Conservation (phyloP, 1,284 basidiomycete species). For the Termitomyces sp. region DNA sequence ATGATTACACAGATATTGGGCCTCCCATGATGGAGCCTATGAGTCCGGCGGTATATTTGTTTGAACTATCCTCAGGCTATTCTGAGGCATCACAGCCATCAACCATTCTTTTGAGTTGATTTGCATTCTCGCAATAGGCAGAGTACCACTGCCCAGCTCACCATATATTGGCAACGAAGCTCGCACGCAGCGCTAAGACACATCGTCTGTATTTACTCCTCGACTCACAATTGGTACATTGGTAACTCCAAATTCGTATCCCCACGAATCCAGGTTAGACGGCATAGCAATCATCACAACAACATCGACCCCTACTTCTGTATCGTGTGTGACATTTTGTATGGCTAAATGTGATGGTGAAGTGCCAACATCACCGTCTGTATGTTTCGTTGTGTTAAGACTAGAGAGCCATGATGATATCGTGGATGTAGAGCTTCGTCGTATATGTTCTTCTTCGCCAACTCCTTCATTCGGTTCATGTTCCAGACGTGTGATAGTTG, state of each 20-base stretch:
- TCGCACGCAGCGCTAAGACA: background rate
- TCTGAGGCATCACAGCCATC: too few species aligned
- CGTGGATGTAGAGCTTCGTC: conserved; percentile 2
- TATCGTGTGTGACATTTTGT: conserved; percentile 1
- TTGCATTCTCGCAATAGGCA: background rate
- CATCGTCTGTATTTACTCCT: background rate
- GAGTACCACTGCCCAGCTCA: background rate
- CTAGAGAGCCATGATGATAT: conserved; percentile 5
- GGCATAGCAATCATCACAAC: conserved; percentile 30
- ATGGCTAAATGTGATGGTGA: background rate
- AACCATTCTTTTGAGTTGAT: too few species aligned
- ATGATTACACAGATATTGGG: too few species aligned
- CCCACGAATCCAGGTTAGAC: background rate
- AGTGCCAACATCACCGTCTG: background rate
- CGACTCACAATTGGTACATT: conserved; percentile 1
- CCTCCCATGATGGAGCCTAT: too few species aligned
- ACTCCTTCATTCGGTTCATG: background rate
- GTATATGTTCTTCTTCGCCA: background rate
- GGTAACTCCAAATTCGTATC: conserved; percentile 12
- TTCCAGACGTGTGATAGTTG: background rate
- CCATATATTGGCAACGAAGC: background rate
- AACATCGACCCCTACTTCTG: conserved; percentile 19
- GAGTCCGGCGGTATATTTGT: too few species aligned
- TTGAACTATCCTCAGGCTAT: too few species aligned
- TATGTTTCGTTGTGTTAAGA: background rate